Evolutionary conservation across 78 protist genomes (phyloP).

Genomic region (Reticulomyxa filosa): DNA sequence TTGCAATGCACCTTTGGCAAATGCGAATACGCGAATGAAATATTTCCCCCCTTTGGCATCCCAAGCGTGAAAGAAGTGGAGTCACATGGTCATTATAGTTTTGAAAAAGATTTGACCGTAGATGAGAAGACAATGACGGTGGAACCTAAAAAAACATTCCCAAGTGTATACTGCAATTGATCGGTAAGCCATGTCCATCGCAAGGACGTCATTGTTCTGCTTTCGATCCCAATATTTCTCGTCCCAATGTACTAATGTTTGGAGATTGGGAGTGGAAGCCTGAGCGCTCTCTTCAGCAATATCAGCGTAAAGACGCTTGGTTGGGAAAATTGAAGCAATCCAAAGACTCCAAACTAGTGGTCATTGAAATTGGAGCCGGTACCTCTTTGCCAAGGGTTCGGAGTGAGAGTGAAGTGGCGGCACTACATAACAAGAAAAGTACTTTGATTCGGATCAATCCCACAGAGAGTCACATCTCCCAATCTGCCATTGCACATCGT

Average conservation of each 20-base stretch:
- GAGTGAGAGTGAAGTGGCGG: neutral
- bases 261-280: neutral
- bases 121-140: neutral
- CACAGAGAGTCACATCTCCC: neutral
- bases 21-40: no score
- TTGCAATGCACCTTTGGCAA: neutral
- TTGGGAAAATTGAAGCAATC: neutral
- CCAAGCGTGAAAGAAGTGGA: neutral
- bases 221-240: neutral
- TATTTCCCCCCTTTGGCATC: neutral
- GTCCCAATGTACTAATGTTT: conserved; percentile 10
- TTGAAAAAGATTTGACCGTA: neutral
- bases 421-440: neutral
- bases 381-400: conserved; percentile 7
- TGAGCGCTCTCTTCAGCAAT: neutral
- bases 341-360: neutral
- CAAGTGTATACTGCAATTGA: no score
- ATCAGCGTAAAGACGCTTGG: neutral
- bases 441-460: neutral
- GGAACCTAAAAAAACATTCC: no score
- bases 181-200: no score
- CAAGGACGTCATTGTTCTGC: neutral
- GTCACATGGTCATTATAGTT: neutral
- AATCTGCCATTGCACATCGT: no score
- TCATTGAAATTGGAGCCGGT: conserved; percentile 12